Base-by-base conservation (phyloP, 495 filamentous ascomycete species). In the Penicillium coffeae region DNA sequence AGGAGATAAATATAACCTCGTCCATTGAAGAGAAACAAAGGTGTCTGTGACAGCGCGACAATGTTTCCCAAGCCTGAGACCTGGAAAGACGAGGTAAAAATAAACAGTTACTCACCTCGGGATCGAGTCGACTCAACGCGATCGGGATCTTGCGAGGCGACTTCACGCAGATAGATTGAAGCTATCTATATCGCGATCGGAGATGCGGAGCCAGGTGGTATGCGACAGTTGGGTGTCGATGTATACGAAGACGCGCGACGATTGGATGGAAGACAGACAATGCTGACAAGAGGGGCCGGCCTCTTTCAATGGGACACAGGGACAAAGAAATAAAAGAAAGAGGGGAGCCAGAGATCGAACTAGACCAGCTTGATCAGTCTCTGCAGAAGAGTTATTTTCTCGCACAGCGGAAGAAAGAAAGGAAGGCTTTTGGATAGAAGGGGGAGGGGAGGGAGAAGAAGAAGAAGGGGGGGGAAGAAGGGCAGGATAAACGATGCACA, bases 321-420 rank as follows among this genome's bases (percentile, higher is more conserved):
- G 55, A 58, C 50, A 52, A 65, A 60, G 55, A 58, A 50, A 58
- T 57, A 41, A 50, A 10, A 56, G 52, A 62, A 38, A 50, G 50
- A 51, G 51, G 35, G 59, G 41, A 55, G 40, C 62, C 58, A 68
- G 63, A 65, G 40, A 55, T 60, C 51, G 60, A 37, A 72, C 62
- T 68, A 63, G 71, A 60, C 70, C 70, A 68, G 70, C 70, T 30
- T 69, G 60, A 55, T 65, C 56, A 61, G 60, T 56, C 66, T 70
- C 63, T 70, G 58, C 45, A 51, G 59, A 47, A 58, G 27, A 35
- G 48, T 27, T 21, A 49, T 42, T 49, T 62, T 58, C 59, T 64
- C 70, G 68, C 68, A 64, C 68, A 65, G 68, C 70, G 70, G 70
- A 34, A 47, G 36, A 21, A 59, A 61, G 46, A 58, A 66, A 57